Evolutionary conservation across 805 yeast species (phyloP), one percentile per base, ranked within the genome.

Genomic region (Metschnikowia orientalis): DNA sequence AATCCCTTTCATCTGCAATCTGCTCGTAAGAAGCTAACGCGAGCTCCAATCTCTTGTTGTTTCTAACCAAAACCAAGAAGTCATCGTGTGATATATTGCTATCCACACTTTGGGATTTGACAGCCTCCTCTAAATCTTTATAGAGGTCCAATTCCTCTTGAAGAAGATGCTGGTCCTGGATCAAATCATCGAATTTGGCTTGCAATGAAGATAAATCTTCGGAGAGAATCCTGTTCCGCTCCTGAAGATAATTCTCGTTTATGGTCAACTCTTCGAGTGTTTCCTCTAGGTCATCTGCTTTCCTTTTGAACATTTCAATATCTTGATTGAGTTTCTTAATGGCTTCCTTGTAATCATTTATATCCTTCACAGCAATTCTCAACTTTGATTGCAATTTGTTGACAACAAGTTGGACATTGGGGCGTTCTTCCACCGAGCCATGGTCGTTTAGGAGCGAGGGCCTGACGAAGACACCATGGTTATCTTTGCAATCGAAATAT

Each of bases 401-500:
- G 2, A 77, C 57, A 11, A 70, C 57, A 10, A 30, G 23, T 15
- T 41, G 45, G 12, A n/a, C 37, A 21, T 30, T 50, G 4, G 33
- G 30, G 22, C 20, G 34, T 51, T 38, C 35, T 19, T 23, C 26
- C 1, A 41, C 26, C 8, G 26, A 37, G 10, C 19, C 13, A 20
- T 12, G 30, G 15, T 17, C 20, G 8, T 41, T 48, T 14, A 63
- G 40, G 32, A 63, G 40, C 1, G 56, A 35, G n/a, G 66, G 66
- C 25, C 71, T 53, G 4, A 72, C 77, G 51, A 76, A 77, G 1
- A 76, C 54, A 0, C 81, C 81, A 46, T 58, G 56, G 3, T 47
- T 45, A 2, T 44, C 41, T 5, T 30, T 30, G 40, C 70, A 63
- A 6, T 56, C 50, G 28, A 75, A 75, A 50, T 75, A 75, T 33